Base-by-base conservation (phyloP, 331 rosid species). In the Malus hybrid region DNA sequence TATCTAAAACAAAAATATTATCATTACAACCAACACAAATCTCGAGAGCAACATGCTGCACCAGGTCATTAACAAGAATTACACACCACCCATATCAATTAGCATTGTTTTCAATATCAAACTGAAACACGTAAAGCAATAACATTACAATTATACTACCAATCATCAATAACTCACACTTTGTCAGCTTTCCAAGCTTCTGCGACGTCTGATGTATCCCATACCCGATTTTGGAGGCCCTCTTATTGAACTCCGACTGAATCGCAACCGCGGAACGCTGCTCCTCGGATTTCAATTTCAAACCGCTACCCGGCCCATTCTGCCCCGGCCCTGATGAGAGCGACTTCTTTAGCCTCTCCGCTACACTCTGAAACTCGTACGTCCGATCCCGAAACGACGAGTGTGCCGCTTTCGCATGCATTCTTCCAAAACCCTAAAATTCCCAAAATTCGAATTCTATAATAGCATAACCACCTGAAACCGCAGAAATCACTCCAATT, bases 171-270 rank as follows among this genome's bases (percentile, higher is more conserved):
- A 50, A 50, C 56, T 50, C 87, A 95, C 94, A 78, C 84, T 90
- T 89, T 4, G 98, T 91, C 74, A 92, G 87, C 84, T 92, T 89
- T 29, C 93, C 79, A 15, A 95, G 98, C 82, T 92, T 95, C 85
- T 88, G 97, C 5, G 98, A 95, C 3, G 97, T 90, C 82, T 89
- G 92, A 72, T 95, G 99, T 77, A 95, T 95, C 66, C 93, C 96
- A 58, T 79, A 89, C 28, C 98, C 98, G 29, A 95, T 87, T 82
- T 84, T 95, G 70, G 98, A 89, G 77, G 99, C 99, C 69, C 94
- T 88, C 61, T 68, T 70, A 65, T 95, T 95, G 78, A 95, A 95
- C 79, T 92, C 99, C 0, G 96, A 95, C 78, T 90, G 93, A 68
- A 85, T 80, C 15, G 87, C 91, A 16, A 90, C 82, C 0, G 83